Conservation (phyloP, 2,329 filamentous ascomycete species). For the Trichoderma cornu-damae region DNA sequence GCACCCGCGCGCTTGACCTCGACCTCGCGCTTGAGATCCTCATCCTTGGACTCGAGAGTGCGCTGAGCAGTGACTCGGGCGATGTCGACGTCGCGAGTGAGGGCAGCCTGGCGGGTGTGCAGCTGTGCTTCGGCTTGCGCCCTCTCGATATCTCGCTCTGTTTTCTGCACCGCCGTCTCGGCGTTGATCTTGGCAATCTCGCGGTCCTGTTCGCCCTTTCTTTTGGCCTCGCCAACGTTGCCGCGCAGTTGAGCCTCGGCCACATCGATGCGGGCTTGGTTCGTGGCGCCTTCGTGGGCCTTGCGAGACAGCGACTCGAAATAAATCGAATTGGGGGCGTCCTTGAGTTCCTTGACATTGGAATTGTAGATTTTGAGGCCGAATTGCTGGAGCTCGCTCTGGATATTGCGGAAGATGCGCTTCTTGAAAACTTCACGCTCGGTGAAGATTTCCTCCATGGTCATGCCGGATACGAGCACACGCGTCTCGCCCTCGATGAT, state of each 20-base stretch:
- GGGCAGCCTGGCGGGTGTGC: slow-evolving; percentile 64
- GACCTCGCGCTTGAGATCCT: slow-evolving; percentile 73
- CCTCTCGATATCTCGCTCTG: slow-evolving; percentile 76
- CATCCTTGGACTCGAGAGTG: slow-evolving; percentile 68
- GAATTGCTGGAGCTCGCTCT: slow-evolving; percentile 74
- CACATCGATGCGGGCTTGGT: slow-evolving; percentile 67
- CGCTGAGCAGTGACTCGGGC: slow-evolving; percentile 69
- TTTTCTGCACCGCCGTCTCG: slow-evolving; percentile 78
- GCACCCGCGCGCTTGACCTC: slow-evolving; percentile 72
- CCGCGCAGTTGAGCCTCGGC: slow-evolving; percentile 60
- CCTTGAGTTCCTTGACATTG: slow-evolving; percentile 82
- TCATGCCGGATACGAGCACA: slow-evolving; percentile 79
- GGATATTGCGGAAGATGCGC: slow-evolving; percentile 69
- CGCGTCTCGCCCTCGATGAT: slow-evolving; percentile 87
- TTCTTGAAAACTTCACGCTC: slow-evolving; percentile 72
- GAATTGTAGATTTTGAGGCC: slow-evolving; percentile 67
- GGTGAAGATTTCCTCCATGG: slow-evolving; percentile 87
- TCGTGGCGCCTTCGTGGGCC: slow-evolving; percentile 77
- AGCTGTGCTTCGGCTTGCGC: slow-evolving; percentile 72
- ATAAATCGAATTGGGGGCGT: slow-evolving; percentile 75
- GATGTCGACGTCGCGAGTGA: slow-evolving; percentile 69
- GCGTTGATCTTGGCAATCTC: slow-evolving; percentile 86
- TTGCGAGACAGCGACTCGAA: slow-evolving; percentile 78
- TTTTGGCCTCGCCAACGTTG: slow-evolving; percentile 71
- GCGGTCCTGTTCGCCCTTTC: slow-evolving; percentile 74